Evolutionary conservation across 208 protist genomes (phyloP).

Genomic region (Trichomonas vaginalis): DNA sequence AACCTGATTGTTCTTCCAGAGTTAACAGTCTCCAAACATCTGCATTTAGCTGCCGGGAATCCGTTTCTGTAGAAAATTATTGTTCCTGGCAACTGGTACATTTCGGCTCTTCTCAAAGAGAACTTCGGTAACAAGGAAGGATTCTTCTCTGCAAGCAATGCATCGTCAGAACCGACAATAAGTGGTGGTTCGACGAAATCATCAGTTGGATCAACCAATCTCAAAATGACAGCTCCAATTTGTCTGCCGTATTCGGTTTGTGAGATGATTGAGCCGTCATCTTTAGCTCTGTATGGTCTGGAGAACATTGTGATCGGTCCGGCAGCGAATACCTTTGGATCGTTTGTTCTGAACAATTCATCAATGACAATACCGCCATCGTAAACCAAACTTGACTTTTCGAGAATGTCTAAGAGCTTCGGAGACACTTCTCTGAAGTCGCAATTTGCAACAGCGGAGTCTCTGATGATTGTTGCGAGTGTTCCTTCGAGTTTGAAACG

Average conservation of each 20-base stretch:
- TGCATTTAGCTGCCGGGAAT: neutral
- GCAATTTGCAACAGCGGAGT: neutral
- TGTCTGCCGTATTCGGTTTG: conserved; percentile 9
- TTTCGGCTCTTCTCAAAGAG: neutral
- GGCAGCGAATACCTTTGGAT: neutral
- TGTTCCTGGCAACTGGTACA: neutral
- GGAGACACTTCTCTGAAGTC: conserved; percentile 11
- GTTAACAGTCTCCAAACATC: neutral
- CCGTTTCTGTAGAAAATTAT: neutral
- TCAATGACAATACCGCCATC: conserved; percentile 16
- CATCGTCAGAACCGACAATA: conserved; percentile 11
- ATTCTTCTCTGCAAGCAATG: neutral
- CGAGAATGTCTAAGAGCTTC: neutral
- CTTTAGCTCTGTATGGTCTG: neutral
- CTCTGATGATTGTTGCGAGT: neutral
- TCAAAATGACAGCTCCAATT: neutral
- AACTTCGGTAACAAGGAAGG: neutral
- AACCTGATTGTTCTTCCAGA: neutral
- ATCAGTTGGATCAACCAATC: neutral
- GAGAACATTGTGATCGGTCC: neutral
- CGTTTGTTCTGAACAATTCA: neutral
- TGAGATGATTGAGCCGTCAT: neutral
- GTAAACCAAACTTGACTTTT: neutral
- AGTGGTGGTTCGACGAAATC: neutral
- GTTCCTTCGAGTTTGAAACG: conserved; percentile 9